A percentile compares a stretch with the other conserved stretches of the same genome.
Conservation (phyloP, 164 flowering plant genomes). For the Annona squamosa region DNA sequence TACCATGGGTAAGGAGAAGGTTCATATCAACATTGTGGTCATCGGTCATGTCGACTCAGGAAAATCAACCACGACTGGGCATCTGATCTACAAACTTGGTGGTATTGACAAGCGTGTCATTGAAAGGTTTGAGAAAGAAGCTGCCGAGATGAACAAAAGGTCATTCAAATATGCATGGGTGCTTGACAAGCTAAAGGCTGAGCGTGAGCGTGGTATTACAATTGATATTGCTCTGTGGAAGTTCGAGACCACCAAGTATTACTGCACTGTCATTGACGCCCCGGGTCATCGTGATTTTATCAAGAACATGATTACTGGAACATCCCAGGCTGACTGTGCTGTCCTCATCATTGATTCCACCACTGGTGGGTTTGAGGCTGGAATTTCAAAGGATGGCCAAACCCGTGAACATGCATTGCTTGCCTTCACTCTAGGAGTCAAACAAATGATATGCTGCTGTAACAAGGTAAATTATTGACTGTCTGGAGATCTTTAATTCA, state of each 20-base stretch:
- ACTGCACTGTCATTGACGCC: slow-evolving; percentile 28
- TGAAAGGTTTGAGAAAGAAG: slow-evolving; percentile 17
- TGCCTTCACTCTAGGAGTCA: slow-evolving; percentile 14
- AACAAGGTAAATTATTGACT: slow-evolving; percentile 7
- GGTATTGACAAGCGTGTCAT: slow-evolving; percentile 17
- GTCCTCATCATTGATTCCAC: slow-evolving; percentile 16
- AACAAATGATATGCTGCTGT: slow-evolving; percentile 15
- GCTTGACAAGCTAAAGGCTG: slow-evolving; percentile 14
- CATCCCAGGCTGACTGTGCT: slow-evolving; percentile 16
- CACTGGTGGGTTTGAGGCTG: slow-evolving; percentile 16
- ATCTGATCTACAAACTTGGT: slow-evolving; percentile 16
- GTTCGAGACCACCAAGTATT: slow-evolving; percentile 27
- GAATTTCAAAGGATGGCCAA: slow-evolving; percentile 15
- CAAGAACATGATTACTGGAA: slow-evolving; percentile 23
- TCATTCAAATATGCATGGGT: slow-evolving; percentile 18
- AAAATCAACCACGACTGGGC: slow-evolving; percentile 14
- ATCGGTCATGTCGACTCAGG: slow-evolving; percentile 19
- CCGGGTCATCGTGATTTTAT: slow-evolving; percentile 27
- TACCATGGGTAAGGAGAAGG: slow-evolving; percentile 15
- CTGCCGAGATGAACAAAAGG: slow-evolving; percentile 17
- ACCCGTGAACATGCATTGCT: slow-evolving; percentile 15
- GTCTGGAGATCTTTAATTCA: too few species aligned
- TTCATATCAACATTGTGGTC: slow-evolving; percentile 17
- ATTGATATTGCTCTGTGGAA: slow-evolving; percentile 33
- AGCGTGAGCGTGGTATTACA: slow-evolving; percentile 18